Percentiles rank a stretch among this genome's conserved stretches.
Evolutionary conservation across 2,329 filamentous ascomycete genomes (phyloP).

Genomic region (Bipolaris cookei): DNA sequence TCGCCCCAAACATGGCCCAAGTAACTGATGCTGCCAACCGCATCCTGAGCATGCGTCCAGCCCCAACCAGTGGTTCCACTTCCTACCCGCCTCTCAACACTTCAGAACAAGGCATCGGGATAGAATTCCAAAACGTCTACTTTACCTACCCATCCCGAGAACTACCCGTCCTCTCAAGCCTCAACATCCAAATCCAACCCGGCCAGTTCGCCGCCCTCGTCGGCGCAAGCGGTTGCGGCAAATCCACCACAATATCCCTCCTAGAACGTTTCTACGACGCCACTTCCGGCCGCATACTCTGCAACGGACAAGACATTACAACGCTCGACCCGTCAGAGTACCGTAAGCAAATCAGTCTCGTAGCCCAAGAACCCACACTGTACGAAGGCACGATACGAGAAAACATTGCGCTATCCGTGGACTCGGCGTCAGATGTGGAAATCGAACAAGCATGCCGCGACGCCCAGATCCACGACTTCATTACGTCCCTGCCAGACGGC

Average conservation of each 20-base stretch:
- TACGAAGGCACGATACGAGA: slow-evolving; percentile 54
- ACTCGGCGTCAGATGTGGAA: slow-evolving; percentile 34
- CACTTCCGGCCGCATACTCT: slow-evolving; percentile 67
- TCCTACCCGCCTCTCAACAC: slow-evolving; percentile 20
- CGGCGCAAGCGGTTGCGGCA: slow-evolving; percentile 71
- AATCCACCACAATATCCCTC: slow-evolving; percentile 71
- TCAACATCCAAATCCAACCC: slow-evolving; percentile 57
- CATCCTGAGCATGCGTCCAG: slow-evolving; percentile 45
- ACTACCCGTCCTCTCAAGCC: slow-evolving; percentile 65
- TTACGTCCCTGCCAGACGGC: slow-evolving; percentile 43
- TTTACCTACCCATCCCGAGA: slow-evolving; percentile 92
- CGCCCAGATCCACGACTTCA: slow-evolving; percentile 51
- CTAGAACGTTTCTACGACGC: slow-evolving; percentile 73
- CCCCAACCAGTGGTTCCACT: slow-evolving; percentile 10
- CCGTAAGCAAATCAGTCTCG: slow-evolving; percentile 52
- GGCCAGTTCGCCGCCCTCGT: slow-evolving; percentile 75
- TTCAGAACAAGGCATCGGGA: slow-evolving; percentile 38
- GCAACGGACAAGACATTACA: slow-evolving; percentile 52
- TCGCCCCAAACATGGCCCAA: slow-evolving; percentile 56
- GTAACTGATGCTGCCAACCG: slow-evolving; percentile 48
- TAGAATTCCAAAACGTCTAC: slow-evolving; percentile 92
- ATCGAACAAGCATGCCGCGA: slow-evolving; percentile 44
- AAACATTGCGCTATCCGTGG: slow-evolving; percentile 48
- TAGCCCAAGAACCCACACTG: slow-evolving; percentile 56
- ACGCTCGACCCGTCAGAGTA: slow-evolving; percentile 48